Percentiles rank a stretch among this genome's conserved stretches.
Conservation (phyloP, 2,329 filamentous ascomycete genomes). For the Fusarium nygamai region DNA sequence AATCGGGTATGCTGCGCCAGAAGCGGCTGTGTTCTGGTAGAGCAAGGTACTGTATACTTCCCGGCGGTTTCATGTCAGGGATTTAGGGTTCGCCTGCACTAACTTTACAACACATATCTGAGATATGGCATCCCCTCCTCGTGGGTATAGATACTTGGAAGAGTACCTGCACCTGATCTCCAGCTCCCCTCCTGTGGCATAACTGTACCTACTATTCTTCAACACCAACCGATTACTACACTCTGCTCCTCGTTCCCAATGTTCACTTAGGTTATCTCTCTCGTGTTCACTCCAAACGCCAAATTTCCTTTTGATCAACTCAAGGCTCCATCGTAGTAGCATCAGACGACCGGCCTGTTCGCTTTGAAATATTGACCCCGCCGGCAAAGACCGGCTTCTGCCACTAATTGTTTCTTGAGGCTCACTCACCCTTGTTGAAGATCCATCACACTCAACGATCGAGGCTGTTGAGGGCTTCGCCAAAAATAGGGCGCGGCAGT, state of each 20-base stretch:
- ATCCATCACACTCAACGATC: constrained; percentile 1
- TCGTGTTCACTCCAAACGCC: background rate
- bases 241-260: background rate
- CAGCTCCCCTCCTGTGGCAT: constrained; percentile 8
- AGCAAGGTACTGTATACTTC: constrained; percentile 32
- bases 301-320: background rate
- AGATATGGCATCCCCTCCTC: constrained; percentile 26
- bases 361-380: constrained; percentile 13
- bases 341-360: constrained; percentile 1
- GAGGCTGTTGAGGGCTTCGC: background rate
- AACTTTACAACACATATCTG: constrained; percentile 2
- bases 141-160: constrained; percentile 25
- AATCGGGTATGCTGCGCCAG: background rate
- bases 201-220: background rate
- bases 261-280: background rate
- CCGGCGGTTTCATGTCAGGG: background rate
- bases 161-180: constrained; percentile 14
- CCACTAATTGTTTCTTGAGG: background rate
- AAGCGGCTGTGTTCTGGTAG: constrained; percentile 2
- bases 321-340: background rate
- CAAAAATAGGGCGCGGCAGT: background rate
- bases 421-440: constrained; percentile 5
- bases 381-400: constrained; percentile 27
- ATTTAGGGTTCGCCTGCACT: background rate
- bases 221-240: constrained; percentile 18